These are phyloP conservation scores for Monarda citriodora DNA, from an alignment of 305 asterid genomes.

Conservation along the genomic window DNA sequence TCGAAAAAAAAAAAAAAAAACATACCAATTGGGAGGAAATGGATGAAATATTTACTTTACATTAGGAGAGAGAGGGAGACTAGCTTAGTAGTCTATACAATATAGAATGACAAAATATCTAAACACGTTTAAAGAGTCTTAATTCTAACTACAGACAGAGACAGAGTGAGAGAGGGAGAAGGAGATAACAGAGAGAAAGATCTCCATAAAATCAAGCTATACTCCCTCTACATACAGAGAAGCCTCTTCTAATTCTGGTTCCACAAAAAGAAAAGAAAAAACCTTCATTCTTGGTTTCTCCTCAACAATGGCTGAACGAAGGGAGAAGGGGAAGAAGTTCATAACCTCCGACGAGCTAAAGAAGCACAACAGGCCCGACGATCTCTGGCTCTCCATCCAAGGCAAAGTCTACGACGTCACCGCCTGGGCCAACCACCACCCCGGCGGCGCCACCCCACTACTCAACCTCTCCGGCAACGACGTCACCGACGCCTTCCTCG, in stretches of 20 bases:
- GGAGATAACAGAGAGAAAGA: background rate
- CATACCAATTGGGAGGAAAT: too few relatives aligned
- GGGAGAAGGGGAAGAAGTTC: conserved; percentile 37
- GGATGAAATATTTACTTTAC: too few relatives aligned
- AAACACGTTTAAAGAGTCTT: background rate
- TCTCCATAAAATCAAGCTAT: background rate
- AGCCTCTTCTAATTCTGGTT: background rate
- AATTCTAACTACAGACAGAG: background rate
- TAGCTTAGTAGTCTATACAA: background rate
- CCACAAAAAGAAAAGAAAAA: background rate
- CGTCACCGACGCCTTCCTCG: conserved; percentile 69
- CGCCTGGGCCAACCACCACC: conserved; percentile 57
- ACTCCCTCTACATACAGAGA: background rate
- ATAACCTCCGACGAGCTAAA: conserved; percentile 51
- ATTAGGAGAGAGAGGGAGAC: background rate
- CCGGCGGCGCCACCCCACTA: conserved; percentile 55
- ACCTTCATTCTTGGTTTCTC: background rate
- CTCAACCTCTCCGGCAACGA: conserved; percentile 59
- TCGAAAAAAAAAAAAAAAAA: too few relatives aligned
- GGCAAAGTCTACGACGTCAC: conserved; percentile 65
- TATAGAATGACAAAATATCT: conserved; percentile 5
- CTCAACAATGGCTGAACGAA: conserved; percentile 35
- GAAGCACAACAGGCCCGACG: conserved; percentile 47
- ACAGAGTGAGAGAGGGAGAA: conserved; percentile 5
- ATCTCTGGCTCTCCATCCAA: conserved; percentile 62